Evolutionary conservation across 768 basidiomycete genomes (phyloP).

Genomic region (Leccinum rimulosum): DNA sequence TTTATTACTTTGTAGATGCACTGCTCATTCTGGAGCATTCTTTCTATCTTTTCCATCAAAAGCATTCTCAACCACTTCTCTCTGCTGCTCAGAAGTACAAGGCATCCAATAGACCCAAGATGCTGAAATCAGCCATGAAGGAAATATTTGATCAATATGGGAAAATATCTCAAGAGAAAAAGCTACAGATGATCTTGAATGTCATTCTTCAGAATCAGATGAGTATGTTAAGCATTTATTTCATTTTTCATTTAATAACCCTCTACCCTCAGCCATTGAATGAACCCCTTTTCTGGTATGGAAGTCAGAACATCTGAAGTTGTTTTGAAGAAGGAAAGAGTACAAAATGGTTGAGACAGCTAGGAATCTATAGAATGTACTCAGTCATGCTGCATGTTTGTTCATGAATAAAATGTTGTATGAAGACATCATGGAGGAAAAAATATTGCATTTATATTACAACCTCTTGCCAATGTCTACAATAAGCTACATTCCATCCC

Average conservation of each 20-base stretch:
- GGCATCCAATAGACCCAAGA: not conserved
- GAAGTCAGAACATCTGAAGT: not conserved
- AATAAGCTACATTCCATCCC: not conserved
- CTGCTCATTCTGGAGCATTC: too few relatives aligned
- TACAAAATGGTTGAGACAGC: not conserved
- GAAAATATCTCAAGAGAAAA: not conserved
- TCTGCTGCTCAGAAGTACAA: not conserved
- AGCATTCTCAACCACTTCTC: not conserved
- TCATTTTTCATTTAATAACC: not conserved
- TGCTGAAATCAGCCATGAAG: not conserved
- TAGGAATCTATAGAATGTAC: not conserved
- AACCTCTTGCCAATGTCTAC: not conserved
- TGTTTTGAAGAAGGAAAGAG: not conserved
- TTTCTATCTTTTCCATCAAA: too few relatives aligned
- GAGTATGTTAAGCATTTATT: not conserved
- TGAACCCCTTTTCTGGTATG: too few relatives aligned
- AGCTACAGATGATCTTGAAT: not conserved
- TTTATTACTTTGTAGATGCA: too few relatives aligned
- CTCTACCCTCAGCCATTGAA: not conserved
- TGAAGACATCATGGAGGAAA: not conserved
- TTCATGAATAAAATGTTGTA: not conserved
- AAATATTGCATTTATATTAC: not conserved
- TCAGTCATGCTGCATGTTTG: too few relatives aligned
- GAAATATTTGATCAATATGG: not conserved
- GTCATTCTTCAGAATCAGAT: not conserved